phyloP scores from a whole-genome alignment of 345 rosid species.

The Jatropha curcas region DNA sequence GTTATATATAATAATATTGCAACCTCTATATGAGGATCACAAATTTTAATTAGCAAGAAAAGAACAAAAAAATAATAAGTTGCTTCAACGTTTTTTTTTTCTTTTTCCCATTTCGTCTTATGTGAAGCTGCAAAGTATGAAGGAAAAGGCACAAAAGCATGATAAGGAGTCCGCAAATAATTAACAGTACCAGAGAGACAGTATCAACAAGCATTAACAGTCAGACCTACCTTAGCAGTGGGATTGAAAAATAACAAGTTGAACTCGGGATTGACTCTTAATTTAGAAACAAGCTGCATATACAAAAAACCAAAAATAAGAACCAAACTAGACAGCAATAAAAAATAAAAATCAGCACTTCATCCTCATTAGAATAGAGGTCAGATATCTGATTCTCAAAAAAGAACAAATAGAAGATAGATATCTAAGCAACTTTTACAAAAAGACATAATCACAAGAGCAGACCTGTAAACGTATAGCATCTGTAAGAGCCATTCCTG shows the following conservation, averaged over 20 bases:
- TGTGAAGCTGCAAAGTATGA: slow-evolving; percentile 1
- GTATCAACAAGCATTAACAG: slow-evolving; percentile 4
- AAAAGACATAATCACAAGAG: slow-evolving; percentile 19
- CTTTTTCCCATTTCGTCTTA: background rate
- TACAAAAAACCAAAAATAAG: slow-evolving; percentile 23
- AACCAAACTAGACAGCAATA: slow-evolving; percentile 9
- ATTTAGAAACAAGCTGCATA: slow-evolving; percentile 85
- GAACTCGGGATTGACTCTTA: slow-evolving; percentile 78
- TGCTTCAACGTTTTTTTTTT: background rate
- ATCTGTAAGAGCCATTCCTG: slow-evolving; percentile 56
- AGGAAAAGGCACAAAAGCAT: background rate
- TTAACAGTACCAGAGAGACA: background rate
- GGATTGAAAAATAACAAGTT: slow-evolving; percentile 71
- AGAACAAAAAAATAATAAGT: background rate
- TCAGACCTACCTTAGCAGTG: slow-evolving; percentile 67
- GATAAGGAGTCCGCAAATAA: background rate
- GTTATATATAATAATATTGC: background rate
- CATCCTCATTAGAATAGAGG: background rate
- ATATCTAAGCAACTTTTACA: background rate
- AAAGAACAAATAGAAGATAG: background rate
- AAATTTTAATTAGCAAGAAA: background rate
- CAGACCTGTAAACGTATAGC: slow-evolving; percentile 77
- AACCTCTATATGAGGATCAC: background rate
- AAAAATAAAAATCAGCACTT: background rate
- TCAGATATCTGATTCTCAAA: background rate